These are phyloP conservation scores for Thalassiosira tumida DNA, from an alignment of 352 stramenopile species.

Conservation along the genomic window DNA sequence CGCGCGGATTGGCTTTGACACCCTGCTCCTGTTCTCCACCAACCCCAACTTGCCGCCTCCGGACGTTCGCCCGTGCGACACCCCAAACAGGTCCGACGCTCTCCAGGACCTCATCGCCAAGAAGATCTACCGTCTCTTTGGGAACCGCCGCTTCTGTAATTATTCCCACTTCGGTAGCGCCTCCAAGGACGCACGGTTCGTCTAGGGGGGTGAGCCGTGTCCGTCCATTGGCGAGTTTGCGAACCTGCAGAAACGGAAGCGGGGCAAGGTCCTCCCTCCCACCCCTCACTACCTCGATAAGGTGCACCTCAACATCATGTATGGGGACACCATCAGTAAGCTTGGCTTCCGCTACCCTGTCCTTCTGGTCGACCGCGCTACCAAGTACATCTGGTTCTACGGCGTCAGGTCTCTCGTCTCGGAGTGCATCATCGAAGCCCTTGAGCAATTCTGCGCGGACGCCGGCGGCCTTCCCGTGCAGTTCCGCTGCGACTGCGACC, in stretches of 20 bases:
- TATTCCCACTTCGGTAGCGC: slow-evolving; percentile 9
- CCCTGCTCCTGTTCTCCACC: too few species aligned
- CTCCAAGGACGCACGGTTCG: not conserved
- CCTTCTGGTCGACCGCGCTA: slow-evolving; percentile 58
- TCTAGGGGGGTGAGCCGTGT: not conserved
- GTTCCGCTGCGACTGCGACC: slow-evolving; percentile 51
- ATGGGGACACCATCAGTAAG: slow-evolving; percentile 31
- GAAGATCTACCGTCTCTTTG: not conserved
- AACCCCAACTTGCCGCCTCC: too few species aligned
- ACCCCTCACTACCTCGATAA: slow-evolving; percentile 20
- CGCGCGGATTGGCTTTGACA: too few species aligned
- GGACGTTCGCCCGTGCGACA: slow-evolving; percentile 59
- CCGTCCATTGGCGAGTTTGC: slow-evolving; percentile 31
- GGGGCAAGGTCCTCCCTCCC: not conserved
- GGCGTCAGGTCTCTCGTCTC: slow-evolving; percentile 9
- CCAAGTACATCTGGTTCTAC: slow-evolving; percentile 59
- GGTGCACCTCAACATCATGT: slow-evolving; percentile 60
- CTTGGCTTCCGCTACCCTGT: slow-evolving; percentile 34
- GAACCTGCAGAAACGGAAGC: slow-evolving; percentile 26
- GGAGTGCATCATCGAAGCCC: slow-evolving; percentile 11
- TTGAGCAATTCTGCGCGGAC: slow-evolving; percentile 37
- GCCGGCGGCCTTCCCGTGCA: not conserved
- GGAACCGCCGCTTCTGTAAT: not conserved
- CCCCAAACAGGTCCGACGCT: slow-evolving; percentile 40
- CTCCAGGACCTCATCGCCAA: not conserved